phyloP scores from a whole-genome alignment of 441 rosid genomes.

The Bocquillonia castaneifolia region DNA sequence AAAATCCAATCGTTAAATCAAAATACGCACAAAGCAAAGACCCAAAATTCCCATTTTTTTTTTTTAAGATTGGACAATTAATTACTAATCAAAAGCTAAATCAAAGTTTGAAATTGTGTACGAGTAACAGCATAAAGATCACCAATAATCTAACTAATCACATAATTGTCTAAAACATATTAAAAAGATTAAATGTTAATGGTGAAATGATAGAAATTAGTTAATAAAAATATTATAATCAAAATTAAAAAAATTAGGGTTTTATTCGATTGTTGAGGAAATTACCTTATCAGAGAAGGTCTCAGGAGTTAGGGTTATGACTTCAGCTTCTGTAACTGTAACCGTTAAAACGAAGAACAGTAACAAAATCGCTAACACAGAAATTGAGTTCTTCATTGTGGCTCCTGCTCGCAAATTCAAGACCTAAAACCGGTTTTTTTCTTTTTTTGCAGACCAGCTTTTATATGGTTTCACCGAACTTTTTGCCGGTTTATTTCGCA shows the following conservation, averaged over 20 bases:
- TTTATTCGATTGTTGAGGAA: neutral
- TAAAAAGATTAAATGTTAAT: neutral
- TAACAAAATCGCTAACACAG: neutral
- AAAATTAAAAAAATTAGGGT: neutral
- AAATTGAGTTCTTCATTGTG: neutral
- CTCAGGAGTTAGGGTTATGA: constrained; percentile 74
- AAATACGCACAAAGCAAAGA: neutral
- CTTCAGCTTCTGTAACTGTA: constrained; percentile 46
- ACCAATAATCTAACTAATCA: neutral
- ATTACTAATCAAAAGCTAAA: neutral
- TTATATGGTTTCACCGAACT: too few species aligned
- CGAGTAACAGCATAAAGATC: neutral
- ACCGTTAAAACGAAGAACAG: neutral
- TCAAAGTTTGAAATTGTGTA: neutral
- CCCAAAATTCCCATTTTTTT: neutral
- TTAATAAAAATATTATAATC: neutral
- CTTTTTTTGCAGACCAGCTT: too few species aligned
- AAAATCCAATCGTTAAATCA: constrained; percentile 5
- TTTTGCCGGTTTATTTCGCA: too few species aligned
- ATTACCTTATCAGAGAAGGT: constrained; percentile 91
- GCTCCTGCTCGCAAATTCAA: too few species aligned
- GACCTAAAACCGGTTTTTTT: too few species aligned
- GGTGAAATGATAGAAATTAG: neutral
- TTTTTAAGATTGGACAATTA: neutral
- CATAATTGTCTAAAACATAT: neutral